Percentiles rank a stretch among this genome's conserved stretches.
Evolutionary conservation across 352 stramenopile genomes (phyloP).

Genomic region (Phytopythium montanum): DNA sequence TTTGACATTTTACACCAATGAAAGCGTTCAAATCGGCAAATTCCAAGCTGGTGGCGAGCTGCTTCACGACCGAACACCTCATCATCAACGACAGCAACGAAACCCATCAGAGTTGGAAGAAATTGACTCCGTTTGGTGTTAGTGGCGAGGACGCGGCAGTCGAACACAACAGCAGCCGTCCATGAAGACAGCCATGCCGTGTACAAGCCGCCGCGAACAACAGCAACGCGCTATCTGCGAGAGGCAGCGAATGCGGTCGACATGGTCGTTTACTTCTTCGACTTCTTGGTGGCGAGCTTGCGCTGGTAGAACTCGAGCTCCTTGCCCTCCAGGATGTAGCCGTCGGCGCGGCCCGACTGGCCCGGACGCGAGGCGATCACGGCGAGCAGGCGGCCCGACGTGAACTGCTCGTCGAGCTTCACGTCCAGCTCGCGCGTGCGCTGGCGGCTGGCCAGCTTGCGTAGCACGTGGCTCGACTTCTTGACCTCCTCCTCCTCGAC

Average conservation of each 20-base stretch:
- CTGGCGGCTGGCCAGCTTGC: conserved; percentile 94
- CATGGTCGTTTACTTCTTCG: conserved; percentile 92
- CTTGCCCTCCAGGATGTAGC: conserved; percentile 99
- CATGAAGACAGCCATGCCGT: background rate
- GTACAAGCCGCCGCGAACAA: background rate
- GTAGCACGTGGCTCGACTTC: conserved; percentile 91
- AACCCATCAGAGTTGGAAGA: conserved; percentile 20
- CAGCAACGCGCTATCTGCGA: conserved; percentile 10
- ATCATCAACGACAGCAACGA: background rate
- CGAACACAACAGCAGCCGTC: background rate
- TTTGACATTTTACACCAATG: background rate
- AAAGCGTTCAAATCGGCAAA: background rate
- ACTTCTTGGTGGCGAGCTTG: conserved; percentile 99
- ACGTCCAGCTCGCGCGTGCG: conserved; percentile 91
- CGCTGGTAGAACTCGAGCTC: conserved; percentile 99
- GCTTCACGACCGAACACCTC: no score
- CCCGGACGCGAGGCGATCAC: conserved; percentile 97
- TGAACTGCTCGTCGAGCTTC: conserved; percentile 97
- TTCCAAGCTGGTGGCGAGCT: background rate
- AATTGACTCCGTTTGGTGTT: conserved; percentile 51
- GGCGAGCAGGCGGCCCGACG: conserved; percentile 94
- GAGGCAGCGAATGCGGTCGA: conserved; percentile 15
- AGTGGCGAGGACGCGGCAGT: conserved; percentile 13
- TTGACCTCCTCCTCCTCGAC: conserved; percentile 85
- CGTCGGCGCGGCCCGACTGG: conserved; percentile 97